Conservation (phyloP, 1,139 yeast genomes). For the Candida buenavistaensis region DNA sequence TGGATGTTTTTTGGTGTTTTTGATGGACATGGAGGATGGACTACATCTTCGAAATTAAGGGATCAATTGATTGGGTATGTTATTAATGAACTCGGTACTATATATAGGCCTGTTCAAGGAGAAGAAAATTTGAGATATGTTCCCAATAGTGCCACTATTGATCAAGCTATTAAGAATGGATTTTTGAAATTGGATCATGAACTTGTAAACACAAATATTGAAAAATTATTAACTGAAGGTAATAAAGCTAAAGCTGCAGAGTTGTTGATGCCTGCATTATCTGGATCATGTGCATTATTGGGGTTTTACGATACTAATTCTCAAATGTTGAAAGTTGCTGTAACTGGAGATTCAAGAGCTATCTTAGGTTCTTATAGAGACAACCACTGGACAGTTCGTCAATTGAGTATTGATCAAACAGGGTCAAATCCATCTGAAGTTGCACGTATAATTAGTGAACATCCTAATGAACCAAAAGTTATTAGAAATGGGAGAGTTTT, state of each 20-base stretch:
- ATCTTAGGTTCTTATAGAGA: conserved; percentile 72
- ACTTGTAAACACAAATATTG: conserved; percentile 75
- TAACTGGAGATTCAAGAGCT: conserved; percentile 96
- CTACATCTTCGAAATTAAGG: conserved; percentile 80
- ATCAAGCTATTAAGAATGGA: conserved; percentile 78
- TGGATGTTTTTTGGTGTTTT: conserved; percentile 96
- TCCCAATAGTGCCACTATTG: conserved; percentile 69
- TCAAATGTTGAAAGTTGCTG: conserved; percentile 79
- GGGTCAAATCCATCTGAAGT: conserved; percentile 91
- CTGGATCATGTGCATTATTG: conserved; percentile 91
- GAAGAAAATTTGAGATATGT: conserved; percentile 51
- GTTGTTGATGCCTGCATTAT: conserved; percentile 84
- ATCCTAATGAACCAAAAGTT: conserved; percentile 85
- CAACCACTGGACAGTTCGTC: conserved; percentile 84
- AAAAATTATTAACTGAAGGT: conserved; percentile 63
- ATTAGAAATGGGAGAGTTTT: conserved; percentile 86
- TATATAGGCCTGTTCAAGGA: conserved; percentile 56
- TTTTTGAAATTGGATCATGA: conserved; percentile 84
- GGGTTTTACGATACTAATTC: conserved; percentile 82
- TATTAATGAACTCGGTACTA: conserved; percentile 71
- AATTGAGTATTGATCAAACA: conserved; percentile 89
- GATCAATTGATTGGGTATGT: conserved; percentile 77
- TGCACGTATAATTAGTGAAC: conserved; percentile 78
- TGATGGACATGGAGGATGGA: conserved; percentile 98
- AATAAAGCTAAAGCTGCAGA: conserved; percentile 66